Evolutionary conservation across 257 asterid species (phyloP), one percentile per base, ranked within the genome.

Genomic region (Voacanga thouarsii): DNA sequence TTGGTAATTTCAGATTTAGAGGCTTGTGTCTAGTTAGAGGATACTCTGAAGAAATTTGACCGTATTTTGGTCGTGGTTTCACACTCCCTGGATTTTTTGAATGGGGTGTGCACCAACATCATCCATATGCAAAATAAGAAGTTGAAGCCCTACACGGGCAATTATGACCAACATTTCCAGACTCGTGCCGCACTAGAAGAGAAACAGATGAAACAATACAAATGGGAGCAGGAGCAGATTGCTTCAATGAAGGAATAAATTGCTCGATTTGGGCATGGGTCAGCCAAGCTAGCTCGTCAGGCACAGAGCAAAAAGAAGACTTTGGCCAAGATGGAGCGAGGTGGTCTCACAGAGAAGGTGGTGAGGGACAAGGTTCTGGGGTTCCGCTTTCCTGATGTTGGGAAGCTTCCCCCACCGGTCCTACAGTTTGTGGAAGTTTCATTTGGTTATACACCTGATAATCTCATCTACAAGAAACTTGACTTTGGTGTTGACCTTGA

Each of bases 221-320:
- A 87, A 81, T 96, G 99, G 99, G 98, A 96, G 87, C 99, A 92
- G 85, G 99, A 96, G 82, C 99, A 93, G 88, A 96, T 96, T 76
- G 71, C 98, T n/a, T 78, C 86, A 0, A 96, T 96, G 98, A 96
- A 93, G 87, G 99, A 96, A 72, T 96, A 96, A 89, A 96, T 96
- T 65, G 99, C 99, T 49, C 98, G 99, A 3, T 96, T 96, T 77
- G 99, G 99, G 28, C 98, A 96, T 7, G 99, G 99, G 9, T 93
- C 99, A 7, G 99, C 98, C 69, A 93, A 93, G 84, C 97, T 96
- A 26, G 99, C 99, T 37, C 99, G 98, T 74, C 99, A 96, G 84
- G 99, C 99, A 71, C 99, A 96, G 89, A 96, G 99, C 68, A 96
- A 96, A 79, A 98, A 96, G 72, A 96, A 96, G 77, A 96, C 99